Evolutionary conservation across 768 basidiomycete genomes (phyloP), one percentile per base, ranked within the genome.

Genomic region (Hericium alpestre): DNA sequence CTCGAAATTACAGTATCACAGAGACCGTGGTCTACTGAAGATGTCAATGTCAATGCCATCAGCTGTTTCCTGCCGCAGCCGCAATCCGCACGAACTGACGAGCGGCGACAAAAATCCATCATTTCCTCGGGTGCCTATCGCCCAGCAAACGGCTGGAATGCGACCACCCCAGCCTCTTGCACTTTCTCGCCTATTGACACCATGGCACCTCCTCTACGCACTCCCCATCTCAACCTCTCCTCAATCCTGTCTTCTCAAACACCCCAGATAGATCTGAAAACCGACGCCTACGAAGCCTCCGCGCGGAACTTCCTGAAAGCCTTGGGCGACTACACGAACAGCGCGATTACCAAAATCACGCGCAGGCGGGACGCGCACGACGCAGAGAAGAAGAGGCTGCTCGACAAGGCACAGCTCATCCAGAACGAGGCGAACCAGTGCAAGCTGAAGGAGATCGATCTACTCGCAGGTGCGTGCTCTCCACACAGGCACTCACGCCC

Each of bases 381-480:
- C 1, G 67, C 76, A 1, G 82, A 84, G 66, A 82, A 80, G 70
- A 87, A 86, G 65, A 78, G 76, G 58, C 59, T 83, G 0, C 58
- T 71, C 8, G 91, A 92, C 51, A 82, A 79, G 66, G 79, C 72
- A 9, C 76, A 82, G 47, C 74, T 79, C 8, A 74, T 82, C 0
- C 86, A 93, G 66, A 64, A 73, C 0, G 86, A 91, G 69, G 92
- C 80, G 1, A 83, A 81, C 55, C 74, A 83, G 47, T 91, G 87
- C 71, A 88, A 90, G 62, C 66, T 87, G 53, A 79, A 76, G 64
- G 92, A 93, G 70, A 84, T 90, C 32, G 84, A 89, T 53, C 76
- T 94, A 56, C 76, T 90, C 2, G 79, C 81, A 56, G 80, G 91
- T 92, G 67, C n/a, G 80, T 72, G 22, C 37, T 3, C 47, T 16